These are phyloP conservation scores for Spergularia azorica DNA, from an alignment of 179 eudicot genomes.

Conservation along the genomic window DNA sequence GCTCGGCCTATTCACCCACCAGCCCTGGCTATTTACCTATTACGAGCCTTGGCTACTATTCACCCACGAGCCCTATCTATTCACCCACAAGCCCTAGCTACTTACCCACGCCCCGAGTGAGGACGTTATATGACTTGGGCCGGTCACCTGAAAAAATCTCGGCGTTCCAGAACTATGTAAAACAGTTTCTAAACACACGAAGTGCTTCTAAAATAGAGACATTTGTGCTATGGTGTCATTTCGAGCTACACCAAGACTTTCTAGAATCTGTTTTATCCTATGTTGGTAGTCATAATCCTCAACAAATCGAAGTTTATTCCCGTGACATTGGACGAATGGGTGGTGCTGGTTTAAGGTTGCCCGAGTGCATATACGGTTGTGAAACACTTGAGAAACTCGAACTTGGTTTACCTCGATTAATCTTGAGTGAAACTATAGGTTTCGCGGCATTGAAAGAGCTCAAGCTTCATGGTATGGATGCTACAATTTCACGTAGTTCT, in stretches of 20 bases:
- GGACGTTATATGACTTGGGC: too few species aligned
- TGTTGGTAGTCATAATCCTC: not conserved
- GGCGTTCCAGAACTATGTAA: not conserved
- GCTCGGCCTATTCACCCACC: too few species aligned
- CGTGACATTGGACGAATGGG: not conserved
- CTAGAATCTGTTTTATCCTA: not conserved
- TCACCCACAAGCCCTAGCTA: too few species aligned
- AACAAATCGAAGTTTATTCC: not conserved
- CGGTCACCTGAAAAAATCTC: not conserved
- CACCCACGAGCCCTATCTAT: too few species aligned
- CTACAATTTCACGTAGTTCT: not conserved
- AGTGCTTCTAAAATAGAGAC: not conserved
- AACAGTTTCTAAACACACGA: not conserved
- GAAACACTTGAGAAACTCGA: not conserved
- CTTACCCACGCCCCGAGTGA: too few species aligned
- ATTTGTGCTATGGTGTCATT: conserved; percentile 1
- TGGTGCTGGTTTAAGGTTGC: not conserved
- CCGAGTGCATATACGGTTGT: not conserved
- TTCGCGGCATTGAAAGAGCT: conserved; percentile 4
- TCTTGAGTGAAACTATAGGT: not conserved
- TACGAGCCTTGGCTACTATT: too few species aligned
- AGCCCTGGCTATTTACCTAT: too few species aligned
- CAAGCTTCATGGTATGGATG: not conserved
- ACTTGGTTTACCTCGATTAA: not conserved
- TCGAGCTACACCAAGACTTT: not conserved